A percentile compares a stretch with the other conserved stretches of the same genome.
Conservation (phyloP, 179 eudicot species). For the Carnegiea gigantea region DNA sequence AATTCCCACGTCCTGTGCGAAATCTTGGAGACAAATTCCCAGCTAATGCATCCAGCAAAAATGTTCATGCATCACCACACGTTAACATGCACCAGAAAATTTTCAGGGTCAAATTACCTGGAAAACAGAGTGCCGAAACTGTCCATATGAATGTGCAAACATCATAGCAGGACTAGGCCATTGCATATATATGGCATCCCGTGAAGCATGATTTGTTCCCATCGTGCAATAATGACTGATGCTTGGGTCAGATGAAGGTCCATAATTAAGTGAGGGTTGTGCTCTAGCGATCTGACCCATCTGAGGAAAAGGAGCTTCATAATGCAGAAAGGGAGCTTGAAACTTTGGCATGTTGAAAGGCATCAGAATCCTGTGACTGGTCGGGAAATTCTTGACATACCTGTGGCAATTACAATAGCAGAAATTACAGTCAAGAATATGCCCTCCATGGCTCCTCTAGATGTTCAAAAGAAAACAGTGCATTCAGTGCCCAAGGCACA, state of each 20-base stretch:
- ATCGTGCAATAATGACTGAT: slow-evolving; percentile 53
- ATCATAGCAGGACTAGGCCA: slow-evolving; percentile 92
- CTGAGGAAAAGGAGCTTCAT: slow-evolving; percentile 59
- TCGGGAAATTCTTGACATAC: slow-evolving; percentile 61
- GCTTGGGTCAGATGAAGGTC: slow-evolving; percentile 43
- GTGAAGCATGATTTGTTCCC: slow-evolving; percentile 61
- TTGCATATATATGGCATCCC: slow-evolving; percentile 69
- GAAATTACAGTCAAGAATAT: slow-evolving; percentile 7
- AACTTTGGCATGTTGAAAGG: slow-evolving; percentile 61
- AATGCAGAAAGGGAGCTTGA: slow-evolving; percentile 70
- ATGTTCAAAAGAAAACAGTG: not conserved
- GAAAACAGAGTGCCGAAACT: slow-evolving; percentile 41
- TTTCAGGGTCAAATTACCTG: slow-evolving; percentile 29
- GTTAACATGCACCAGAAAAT: not conserved
- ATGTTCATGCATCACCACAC: not conserved
- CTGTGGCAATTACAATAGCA: slow-evolving; percentile 35
- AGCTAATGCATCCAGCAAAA: not conserved
- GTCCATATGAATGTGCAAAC: slow-evolving; percentile 63
- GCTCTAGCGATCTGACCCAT: slow-evolving; percentile 51
- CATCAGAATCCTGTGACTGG: slow-evolving; percentile 40
- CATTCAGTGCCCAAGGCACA: not conserved
- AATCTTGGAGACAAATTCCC: no score
- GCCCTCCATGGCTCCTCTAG: not conserved
- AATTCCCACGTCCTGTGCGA: no score
- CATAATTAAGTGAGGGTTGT: slow-evolving; percentile 50